Evolutionary conservation across 73 alveolate genomes (phyloP), one percentile per base, ranked within the genome.

Genomic region (Urostyla sp.): DNA sequence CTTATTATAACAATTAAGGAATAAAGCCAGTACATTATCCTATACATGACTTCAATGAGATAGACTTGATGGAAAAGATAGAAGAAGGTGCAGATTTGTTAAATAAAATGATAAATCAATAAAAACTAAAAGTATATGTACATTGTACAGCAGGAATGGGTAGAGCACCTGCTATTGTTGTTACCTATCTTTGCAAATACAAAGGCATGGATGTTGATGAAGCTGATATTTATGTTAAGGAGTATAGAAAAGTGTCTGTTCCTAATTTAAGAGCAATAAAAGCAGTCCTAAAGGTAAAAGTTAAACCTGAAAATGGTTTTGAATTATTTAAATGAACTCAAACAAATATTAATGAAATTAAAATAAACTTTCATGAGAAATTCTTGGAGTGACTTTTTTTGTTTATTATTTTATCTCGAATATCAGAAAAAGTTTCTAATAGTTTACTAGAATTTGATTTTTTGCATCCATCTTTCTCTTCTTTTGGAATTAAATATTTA

Each of bases 131-230:
- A 0, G 94, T 91, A 3, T 91, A 91, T 74, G 92, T 91, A 15
- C 97, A 91, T 81, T 91, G 97, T 60, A 91, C 97, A 27, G 97
- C 97, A 1, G 97, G 97, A 50, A 91, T 91, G 95, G 87, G 94
- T 32, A 75, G 97, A 61, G 92, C 97, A 23, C 88, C 97, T 44
- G 92, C 97, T 0, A 27, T 60, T 15, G 97, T 78, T 44, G 57
- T 91, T 4, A 75, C 90, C 40, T 91, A 91, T 57, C 67, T 91
- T 27, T 90, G 90, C 54, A 66, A 83, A 75, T 88, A 78, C 69
- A 77, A 91, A 87, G 86, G 86, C 45, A 69, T 38, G 58, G 84
- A 66, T n/a, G 85, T 87, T 24, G 80, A 67, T 48, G 90, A 84
- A 21, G 97, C 94, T 0, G 87, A 72, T 51, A 60, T 72, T 21